A percentile compares a stretch with the other conserved stretches of the same genome.
Evolutionary conservation across 306 rosid species (phyloP).

Genomic region (Trifolium fragiferum): DNA sequence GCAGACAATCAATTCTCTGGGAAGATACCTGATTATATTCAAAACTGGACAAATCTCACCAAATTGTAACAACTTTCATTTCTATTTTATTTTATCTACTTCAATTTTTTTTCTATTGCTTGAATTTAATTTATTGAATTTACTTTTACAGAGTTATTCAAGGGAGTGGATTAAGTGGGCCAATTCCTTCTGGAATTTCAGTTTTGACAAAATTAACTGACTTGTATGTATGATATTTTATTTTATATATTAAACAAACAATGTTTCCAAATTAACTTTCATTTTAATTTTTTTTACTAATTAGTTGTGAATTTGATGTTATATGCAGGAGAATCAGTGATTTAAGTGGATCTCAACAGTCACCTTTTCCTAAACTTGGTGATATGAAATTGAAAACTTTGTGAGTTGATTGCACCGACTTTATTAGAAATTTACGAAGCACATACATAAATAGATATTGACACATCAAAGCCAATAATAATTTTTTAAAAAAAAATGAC

Average conservation of each 20-base stretch:
- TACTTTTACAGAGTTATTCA: slow-evolving; percentile 50
- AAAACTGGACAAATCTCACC: slow-evolving; percentile 55
- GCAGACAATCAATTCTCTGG: slow-evolving; percentile 60
- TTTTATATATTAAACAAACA: neutral
- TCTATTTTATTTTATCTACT: no score
- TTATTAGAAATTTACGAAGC: neutral
- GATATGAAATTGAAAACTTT: slow-evolving; percentile 42
- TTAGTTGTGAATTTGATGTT: slow-evolving; percentile 11
- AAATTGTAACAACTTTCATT: slow-evolving; percentile 46
- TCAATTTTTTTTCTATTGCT: neutral
- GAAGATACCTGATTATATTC: slow-evolving; percentile 61
- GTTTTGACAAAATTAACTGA: slow-evolving; percentile 39
- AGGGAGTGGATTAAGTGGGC: slow-evolving; percentile 70
- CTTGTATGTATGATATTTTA: slow-evolving; percentile 54
- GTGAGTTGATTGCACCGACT: slow-evolving; percentile 49
- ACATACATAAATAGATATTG: no score
- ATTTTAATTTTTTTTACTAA: slow-evolving; percentile 6
- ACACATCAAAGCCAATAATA: no score
- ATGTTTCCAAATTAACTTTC: neutral
- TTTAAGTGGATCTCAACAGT: neutral
- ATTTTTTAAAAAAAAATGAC: no score
- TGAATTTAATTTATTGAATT: neutral
- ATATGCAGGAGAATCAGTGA: slow-evolving; percentile 62
- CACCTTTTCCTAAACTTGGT: slow-evolving; percentile 50
- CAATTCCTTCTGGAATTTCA: slow-evolving; percentile 53